These are phyloP conservation scores for Globisporangium canariense DNA, from an alignment of 352 stramenopile species.

Conservation along the genomic window DNA sequence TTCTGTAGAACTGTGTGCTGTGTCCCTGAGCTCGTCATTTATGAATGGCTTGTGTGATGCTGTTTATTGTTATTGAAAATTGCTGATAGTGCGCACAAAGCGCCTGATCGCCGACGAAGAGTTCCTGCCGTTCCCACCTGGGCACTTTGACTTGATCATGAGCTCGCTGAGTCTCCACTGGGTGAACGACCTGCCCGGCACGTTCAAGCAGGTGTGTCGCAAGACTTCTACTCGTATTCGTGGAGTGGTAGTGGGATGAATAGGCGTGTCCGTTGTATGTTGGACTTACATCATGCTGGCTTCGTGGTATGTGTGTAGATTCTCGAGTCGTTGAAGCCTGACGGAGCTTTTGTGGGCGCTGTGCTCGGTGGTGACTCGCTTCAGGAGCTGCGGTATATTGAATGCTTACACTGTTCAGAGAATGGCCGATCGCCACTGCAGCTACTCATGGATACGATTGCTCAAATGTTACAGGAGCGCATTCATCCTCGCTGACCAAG, in stretches of 20 bases:
- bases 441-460: background rate
- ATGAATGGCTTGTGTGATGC: background rate
- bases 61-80: conserved; percentile 7
- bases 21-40: background rate
- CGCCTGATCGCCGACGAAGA: conserved; percentile 90
- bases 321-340: conserved; percentile 90
- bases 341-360: conserved; percentile 95
- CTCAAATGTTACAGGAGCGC: conserved; percentile 50
- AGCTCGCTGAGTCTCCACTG: conserved; percentile 94
- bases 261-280: background rate
- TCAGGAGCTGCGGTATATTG: conserved; percentile 86
- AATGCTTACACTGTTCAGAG: too few relatives aligned
- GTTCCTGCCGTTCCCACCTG: conserved; percentile 92
- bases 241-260: background rate
- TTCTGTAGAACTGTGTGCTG: background rate
- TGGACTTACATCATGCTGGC: background rate
- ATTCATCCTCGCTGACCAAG: conserved; percentile 94
- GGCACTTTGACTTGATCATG: conserved; percentile 96
- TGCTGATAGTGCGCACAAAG: conserved; percentile 60
- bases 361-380: conserved; percentile 95
- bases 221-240: background rate
- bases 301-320: conserved; percentile 31
- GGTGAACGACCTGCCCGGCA: conserved; percentile 95
- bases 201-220: conserved; percentile 61
- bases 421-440: too few relatives aligned